These are phyloP conservation scores for Rhizopogon rudus DNA, from an alignment of 768 basidiomycete species.

Conservation along the genomic window DNA sequence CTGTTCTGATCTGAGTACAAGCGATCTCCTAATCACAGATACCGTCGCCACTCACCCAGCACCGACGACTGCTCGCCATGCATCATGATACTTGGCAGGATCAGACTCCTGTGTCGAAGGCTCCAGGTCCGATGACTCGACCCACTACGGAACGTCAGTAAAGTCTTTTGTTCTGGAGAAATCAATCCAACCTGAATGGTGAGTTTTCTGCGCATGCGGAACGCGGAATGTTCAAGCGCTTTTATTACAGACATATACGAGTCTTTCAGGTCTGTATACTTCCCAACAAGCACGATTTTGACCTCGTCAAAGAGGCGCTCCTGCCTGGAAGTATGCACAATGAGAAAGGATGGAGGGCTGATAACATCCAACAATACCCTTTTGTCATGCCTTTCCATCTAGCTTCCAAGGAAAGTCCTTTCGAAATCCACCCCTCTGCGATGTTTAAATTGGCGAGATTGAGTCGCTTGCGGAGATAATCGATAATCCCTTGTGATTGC, in stretches of 20 bases:
- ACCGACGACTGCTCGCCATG: conserved; percentile 89
- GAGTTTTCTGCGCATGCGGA: conserved; percentile 84
- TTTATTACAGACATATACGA: conserved; percentile 99
- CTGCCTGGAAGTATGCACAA: conserved; percentile 49
- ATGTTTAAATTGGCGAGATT: conserved; percentile 58
- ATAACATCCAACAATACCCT: conserved; percentile 40
- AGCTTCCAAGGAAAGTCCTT: conserved; percentile 60
- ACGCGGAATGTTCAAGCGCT: conserved; percentile 93
- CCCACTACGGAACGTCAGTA: conserved; percentile 58
- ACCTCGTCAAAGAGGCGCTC: conserved; percentile 90
- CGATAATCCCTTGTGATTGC: conserved; percentile 86
- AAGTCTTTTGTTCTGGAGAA: conserved; percentile 4
- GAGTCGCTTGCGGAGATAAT: conserved; percentile 79
- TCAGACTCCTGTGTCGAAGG: conserved; percentile 69
- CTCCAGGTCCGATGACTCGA: conserved; percentile 92
- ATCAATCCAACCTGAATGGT: conserved; percentile 58
- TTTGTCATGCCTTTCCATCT: conserved; percentile 84
- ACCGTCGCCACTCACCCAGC: conserved; percentile 55
- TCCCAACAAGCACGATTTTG: conserved; percentile 88
- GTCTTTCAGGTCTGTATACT: conserved; percentile 95
- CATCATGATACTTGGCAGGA: conserved; percentile 91
- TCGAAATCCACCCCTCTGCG: conserved; percentile 48
- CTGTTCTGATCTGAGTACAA: conserved; percentile 33
- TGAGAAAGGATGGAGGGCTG: not conserved
- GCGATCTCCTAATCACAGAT: not conserved